Base-by-base conservation (phyloP, 495 filamentous ascomycete species). In the Trichoderma gamsii region DNA sequence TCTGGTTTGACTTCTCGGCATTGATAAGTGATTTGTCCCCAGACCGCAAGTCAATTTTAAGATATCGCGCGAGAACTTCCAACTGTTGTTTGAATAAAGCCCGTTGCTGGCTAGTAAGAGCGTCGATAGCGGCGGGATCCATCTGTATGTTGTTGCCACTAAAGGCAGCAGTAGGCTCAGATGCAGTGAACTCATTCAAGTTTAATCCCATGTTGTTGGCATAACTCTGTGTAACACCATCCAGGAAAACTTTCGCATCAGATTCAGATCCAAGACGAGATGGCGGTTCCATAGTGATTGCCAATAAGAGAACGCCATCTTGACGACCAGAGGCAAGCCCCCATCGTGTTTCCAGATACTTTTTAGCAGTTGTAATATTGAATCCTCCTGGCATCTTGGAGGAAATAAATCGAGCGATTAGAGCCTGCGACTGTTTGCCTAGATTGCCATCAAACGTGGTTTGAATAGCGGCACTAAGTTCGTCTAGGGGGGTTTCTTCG, bases 351-450 rank as follows among this genome's bases (percentile, higher is more conserved):
- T 96, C 92, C 25, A 99, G 77, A 73, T 98, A 95, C 80, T 99
- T 98, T 64, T 93, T 85, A 13, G 95, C 92, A 1, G 89, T 84
- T 71, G 94, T 97, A 75, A 98, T 98, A 76, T 98, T 99, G 84
- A 98, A 99, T 63, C 95, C 95, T 74, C 93, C 96, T 38, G 95
- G 96, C 95, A 99, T 98, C 78, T 99, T 99, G 7, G 95, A 97
- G 4, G 96, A 97, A 29, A 99, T 93, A 74, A 97, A 82, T 69
- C 94, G 88, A 35, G 96, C 94, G 74, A 98, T 89, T 65, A 98
- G 87, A 4, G 95, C 96, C 41, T 92, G 92, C 0, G 95, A 94
- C 67, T 98, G 95, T 80, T 99, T 98, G 71, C 95, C 95, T 64
- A 98, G 87, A 79, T 97, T 93, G 65, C 95, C 95, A 77, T 97